Evolutionary conservation across 2,329 filamentous ascomycete species (phyloP).

Genomic region (Ceratocystiopsis minuta): DNA sequence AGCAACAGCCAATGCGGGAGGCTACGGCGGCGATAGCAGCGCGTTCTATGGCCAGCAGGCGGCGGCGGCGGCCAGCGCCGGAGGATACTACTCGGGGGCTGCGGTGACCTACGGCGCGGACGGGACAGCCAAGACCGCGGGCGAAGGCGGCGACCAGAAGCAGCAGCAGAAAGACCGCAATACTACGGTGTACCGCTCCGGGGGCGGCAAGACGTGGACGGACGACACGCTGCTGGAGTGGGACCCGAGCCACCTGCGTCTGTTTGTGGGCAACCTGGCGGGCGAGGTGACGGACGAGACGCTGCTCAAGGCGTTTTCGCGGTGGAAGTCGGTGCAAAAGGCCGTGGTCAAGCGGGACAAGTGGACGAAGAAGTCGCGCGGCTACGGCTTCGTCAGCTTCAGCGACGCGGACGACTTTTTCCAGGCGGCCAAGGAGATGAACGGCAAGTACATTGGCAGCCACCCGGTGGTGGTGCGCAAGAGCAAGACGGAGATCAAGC

Average conservation of each 20-base stretch:
- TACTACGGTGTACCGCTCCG: conserved; percentile 75
- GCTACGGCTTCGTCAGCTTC: conserved; percentile 93
- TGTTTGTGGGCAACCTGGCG: conserved; percentile 92
- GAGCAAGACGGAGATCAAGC: conserved; percentile 80
- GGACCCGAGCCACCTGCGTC: conserved; percentile 84
- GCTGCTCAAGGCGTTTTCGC: conserved; percentile 78
- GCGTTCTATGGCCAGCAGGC: conserved; percentile 3
- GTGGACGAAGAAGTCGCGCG: conserved; percentile 87
- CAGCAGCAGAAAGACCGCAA: conserved; percentile 41
- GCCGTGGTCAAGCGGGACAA: conserved; percentile 90
- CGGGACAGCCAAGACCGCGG: conserved; percentile 12
- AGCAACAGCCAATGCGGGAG: background rate
- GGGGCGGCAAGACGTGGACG: conserved; percentile 84
- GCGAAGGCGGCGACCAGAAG: conserved; percentile 14
- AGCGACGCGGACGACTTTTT: conserved; percentile 93
- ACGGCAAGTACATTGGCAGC: conserved; percentile 96
- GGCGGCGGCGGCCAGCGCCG: conserved; percentile 13
- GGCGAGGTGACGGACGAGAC: conserved; percentile 96
- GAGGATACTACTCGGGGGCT: no score
- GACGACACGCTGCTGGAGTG: conserved; percentile 81
- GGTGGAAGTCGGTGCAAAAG: conserved; percentile 78
- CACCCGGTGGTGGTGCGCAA: conserved; percentile 79
- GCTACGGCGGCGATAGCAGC: background rate
- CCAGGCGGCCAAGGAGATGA: conserved; percentile 91
- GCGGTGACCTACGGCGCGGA: conserved; percentile 9